Conservation (phyloP, 2,329 filamentous ascomycete genomes). For the Hypoxylon sp. region DNA sequence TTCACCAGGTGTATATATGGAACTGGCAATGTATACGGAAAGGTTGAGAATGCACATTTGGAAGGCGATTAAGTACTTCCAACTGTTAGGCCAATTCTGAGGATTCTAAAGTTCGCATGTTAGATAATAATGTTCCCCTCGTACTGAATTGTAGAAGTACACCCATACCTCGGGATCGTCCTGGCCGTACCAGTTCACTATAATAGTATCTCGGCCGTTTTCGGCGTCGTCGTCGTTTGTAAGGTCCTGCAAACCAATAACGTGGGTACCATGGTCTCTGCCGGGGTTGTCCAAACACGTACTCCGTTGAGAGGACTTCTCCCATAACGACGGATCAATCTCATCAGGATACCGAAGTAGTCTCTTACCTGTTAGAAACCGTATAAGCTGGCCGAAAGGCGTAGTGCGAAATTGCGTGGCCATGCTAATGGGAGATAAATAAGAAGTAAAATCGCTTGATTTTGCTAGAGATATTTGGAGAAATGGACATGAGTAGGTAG, state of each 20-base stretch:
- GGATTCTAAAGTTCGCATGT: slow-evolving; percentile 48
- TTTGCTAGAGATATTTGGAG: background rate
- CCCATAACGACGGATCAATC: slow-evolving; percentile 40
- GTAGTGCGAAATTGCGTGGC: slow-evolving; percentile 35
- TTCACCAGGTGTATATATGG: slow-evolving; percentile 48
- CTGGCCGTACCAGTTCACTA: slow-evolving; percentile 67
- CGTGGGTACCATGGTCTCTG: background rate
- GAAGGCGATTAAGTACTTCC: slow-evolving; percentile 56
- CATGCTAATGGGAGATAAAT: slow-evolving; percentile 21
- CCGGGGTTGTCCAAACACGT: background rate
- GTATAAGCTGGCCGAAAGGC: slow-evolving; percentile 40
- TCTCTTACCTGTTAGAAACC: slow-evolving; percentile 34
- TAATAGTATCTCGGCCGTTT: slow-evolving; percentile 57
- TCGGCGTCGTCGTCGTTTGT: background rate
- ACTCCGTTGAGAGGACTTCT: slow-evolving; percentile 10
- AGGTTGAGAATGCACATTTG: slow-evolving; percentile 51
- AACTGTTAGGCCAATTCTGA: slow-evolving; percentile 57
- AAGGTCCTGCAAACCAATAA: background rate
- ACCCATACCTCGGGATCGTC: slow-evolving; percentile 60
- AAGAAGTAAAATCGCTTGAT: background rate
- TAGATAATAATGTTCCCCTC: background rate
- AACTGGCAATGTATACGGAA: slow-evolving; percentile 49
- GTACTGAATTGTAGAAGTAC: slow-evolving; percentile 6
- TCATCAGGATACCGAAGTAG: slow-evolving; percentile 45
- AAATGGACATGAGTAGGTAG: background rate